Evolutionary conservation across 2,329 filamentous ascomycete species (phyloP).

Genomic region (Phaeosphaeriaceae sp.): DNA sequence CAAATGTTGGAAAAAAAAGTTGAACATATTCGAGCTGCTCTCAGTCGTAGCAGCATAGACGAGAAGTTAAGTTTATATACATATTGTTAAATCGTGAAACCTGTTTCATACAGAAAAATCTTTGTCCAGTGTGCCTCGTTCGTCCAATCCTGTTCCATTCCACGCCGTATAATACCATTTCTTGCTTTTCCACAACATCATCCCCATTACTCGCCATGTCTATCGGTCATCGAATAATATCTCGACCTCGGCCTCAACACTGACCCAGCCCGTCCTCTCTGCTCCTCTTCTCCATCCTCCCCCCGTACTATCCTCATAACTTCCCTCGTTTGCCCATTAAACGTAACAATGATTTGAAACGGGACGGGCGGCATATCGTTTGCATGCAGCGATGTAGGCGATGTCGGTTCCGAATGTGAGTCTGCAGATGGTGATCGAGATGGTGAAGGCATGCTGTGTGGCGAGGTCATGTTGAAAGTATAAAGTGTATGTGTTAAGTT

Average conservation of each 20-base stretch:
- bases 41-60: too few species aligned
- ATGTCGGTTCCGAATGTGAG: constrained; percentile 11
- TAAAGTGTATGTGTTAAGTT: too few species aligned
- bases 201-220: background rate
- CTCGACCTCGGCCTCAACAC: constrained; percentile 12
- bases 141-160: too few species aligned
- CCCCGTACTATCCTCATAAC: constrained; percentile 30
- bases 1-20: too few species aligned
- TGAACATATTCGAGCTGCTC: too few species aligned
- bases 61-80: too few species aligned
- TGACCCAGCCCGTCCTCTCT: constrained; percentile 1
- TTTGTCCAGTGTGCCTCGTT: too few species aligned
- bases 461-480: background rate
- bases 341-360: constrained; percentile 35
- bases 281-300: constrained; percentile 6
- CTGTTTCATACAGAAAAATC: too few species aligned
- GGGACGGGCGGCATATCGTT: constrained; percentile 24
- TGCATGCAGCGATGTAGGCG: constrained; percentile 10
- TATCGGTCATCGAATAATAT: constrained; percentile 16
- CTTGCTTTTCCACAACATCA: too few species aligned
- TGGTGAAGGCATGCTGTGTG: background rate
- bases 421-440: constrained; percentile 6
- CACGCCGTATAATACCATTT: too few species aligned
- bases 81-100: too few species aligned
- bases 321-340: constrained; percentile 35